A percentile compares a stretch with the other conserved stretches of the same genome.
Evolutionary conservation across 1,139 yeast species (phyloP).

Genomic region (Hyphopichia pseudoburtonii): DNA sequence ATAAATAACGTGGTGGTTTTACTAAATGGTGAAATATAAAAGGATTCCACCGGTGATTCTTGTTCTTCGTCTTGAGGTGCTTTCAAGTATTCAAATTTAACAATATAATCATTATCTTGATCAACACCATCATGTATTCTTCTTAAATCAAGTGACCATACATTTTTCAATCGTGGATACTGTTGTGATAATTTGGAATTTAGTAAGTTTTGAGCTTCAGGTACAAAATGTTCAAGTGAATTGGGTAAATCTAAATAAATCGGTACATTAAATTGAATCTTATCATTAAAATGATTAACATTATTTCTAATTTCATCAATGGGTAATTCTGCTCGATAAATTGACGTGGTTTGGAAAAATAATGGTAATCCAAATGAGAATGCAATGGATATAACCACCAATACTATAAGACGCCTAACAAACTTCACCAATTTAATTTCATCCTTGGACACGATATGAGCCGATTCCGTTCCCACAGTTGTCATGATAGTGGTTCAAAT

Average conservation of each 20-base stretch:
- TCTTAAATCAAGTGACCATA: slow-evolving; percentile 31
- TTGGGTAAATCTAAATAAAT: slow-evolving; percentile 51
- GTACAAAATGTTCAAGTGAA: slow-evolving; percentile 24
- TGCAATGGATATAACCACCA: slow-evolving; percentile 38
- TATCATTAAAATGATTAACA: slow-evolving; percentile 30
- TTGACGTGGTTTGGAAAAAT: slow-evolving; percentile 69
- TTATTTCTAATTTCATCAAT: slow-evolving; percentile 43
- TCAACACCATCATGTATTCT: slow-evolving; percentile 11
- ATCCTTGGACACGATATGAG: slow-evolving; percentile 1
- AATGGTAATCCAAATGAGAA: slow-evolving; percentile 65
- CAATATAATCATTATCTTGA: slow-evolving; percentile 17
- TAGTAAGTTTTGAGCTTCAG: slow-evolving; percentile 30
- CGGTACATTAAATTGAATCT: slow-evolving; percentile 53
- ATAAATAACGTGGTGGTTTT: slow-evolving; percentile 27
- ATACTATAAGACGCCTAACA: slow-evolving; percentile 10
- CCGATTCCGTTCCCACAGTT: too few species aligned
- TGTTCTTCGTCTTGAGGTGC: slow-evolving; percentile 12
- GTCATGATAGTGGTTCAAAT: neutral
- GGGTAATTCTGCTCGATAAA: slow-evolving; percentile 76
- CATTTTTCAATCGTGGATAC: slow-evolving; percentile 21
- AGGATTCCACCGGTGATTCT: slow-evolving; percentile 16
- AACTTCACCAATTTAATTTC: neutral
- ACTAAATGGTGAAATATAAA: slow-evolving; percentile 35
- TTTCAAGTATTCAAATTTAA: slow-evolving; percentile 20
- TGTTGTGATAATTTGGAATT: slow-evolving; percentile 21